Conservation (phyloP, 2,329 filamentous ascomycete species). For the Nigrospora oryzae region DNA sequence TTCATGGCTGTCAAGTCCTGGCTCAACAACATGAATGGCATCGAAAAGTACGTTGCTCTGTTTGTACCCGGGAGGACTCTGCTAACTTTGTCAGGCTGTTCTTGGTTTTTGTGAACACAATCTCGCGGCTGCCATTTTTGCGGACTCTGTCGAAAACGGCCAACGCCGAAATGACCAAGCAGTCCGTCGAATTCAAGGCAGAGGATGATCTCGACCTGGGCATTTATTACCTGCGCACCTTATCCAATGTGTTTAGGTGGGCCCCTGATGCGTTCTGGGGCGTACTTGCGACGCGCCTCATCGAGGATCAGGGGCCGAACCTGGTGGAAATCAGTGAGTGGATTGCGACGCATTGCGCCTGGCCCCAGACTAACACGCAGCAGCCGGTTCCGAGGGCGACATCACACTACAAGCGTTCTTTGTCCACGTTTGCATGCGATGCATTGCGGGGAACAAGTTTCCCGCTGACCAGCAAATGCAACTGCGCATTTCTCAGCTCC, state of each 20-base stretch:
- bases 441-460: conserved; percentile 39
- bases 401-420: conserved; percentile 61
- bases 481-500: conserved; percentile 54
- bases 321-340: conserved; percentile 43
- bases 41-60: conserved; percentile 45
- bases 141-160: conserved; percentile 17
- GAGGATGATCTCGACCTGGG: conserved; percentile 68
- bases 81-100: conserved; percentile 41
- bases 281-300: conserved; percentile 55
- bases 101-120: conserved; percentile 49
- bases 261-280: conserved; percentile 63
- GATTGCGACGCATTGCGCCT: conserved; percentile 9
- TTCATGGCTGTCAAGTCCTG: conserved; percentile 73
- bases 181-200: conserved; percentile 30
- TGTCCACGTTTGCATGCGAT: conserved; percentile 55
- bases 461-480: conserved; percentile 26
- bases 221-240: conserved; percentile 67
- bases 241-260: conserved; percentile 65
- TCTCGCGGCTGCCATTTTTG: conserved; percentile 47
- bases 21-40: conserved; percentile 60
- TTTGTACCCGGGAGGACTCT: background rate
- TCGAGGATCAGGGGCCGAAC: conserved; percentile 36
- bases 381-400: conserved; percentile 46
- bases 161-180: conserved; percentile 14
- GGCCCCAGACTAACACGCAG: conserved; percentile 9